Percentiles rank a stretch among this genome's conserved stretches.
phyloP scores from a whole-genome alignment of 2,329 filamentous ascomycete species.

The Penicillium italicum region DNA sequence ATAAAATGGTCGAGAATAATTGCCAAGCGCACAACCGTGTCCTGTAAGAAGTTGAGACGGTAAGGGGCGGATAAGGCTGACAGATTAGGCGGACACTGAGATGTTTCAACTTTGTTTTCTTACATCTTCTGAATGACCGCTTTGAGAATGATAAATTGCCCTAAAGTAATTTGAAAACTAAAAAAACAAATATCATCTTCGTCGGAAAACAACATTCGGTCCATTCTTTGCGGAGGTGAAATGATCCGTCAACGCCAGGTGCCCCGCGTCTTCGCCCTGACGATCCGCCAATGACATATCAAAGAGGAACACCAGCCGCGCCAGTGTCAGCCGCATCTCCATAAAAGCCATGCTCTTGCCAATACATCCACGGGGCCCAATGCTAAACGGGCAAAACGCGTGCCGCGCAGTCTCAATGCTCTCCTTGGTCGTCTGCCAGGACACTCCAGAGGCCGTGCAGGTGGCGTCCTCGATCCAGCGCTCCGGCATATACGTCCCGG shows the following conservation, averaged over 20 bases:
- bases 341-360: slow-evolving; percentile 45
- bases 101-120: background rate
- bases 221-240: slow-evolving; percentile 39
- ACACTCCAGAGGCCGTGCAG: slow-evolving; percentile 34
- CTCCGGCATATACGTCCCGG: slow-evolving; percentile 60
- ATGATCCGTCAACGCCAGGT: slow-evolving; percentile 38
- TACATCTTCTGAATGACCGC: background rate
- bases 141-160: background rate
- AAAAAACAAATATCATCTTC: slow-evolving; percentile 2
- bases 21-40: slow-evolving; percentile 26
- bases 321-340: slow-evolving; percentile 42
- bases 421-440: slow-evolving; percentile 46
- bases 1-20: background rate
- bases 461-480: slow-evolving; percentile 58
- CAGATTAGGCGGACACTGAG: slow-evolving; percentile 1
- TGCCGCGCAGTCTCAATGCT: slow-evolving; percentile 55
- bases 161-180: background rate
- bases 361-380: slow-evolving; percentile 43
- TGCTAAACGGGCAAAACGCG: slow-evolving; percentile 64
- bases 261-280: slow-evolving; percentile 34
- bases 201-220: slow-evolving; percentile 32
- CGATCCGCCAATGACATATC: slow-evolving; percentile 38
- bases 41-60: slow-evolving; percentile 11
- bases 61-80: background rate
- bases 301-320: slow-evolving; percentile 39